Percentiles rank a stretch among this genome's conserved stretches.
These are phyloP conservation scores for Penicillium fuscoglaucum DNA, from an alignment of 2,329 filamentous ascomycete genomes.

Conservation along the genomic window DNA sequence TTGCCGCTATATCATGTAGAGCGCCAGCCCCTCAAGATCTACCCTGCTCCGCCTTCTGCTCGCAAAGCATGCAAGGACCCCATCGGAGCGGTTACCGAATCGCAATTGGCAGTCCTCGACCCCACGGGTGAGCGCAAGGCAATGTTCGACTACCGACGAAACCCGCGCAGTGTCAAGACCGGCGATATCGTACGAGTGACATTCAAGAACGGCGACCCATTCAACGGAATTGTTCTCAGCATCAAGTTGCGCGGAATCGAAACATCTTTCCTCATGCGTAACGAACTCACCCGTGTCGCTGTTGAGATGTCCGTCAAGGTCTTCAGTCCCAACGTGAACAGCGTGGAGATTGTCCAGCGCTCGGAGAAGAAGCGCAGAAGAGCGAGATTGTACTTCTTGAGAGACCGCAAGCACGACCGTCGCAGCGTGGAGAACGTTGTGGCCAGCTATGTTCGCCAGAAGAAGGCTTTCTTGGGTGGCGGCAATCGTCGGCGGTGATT, in stretches of 20 bases:
- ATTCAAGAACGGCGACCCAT: conserved; percentile 81
- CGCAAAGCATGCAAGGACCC: conserved; percentile 56
- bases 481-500: conserved; percentile 22
- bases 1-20: conserved; percentile 23
- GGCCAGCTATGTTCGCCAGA: conserved; percentile 60
- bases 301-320: conserved; percentile 99
- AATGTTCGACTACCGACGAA: conserved; percentile 72
- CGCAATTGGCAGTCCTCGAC: conserved; percentile 75
- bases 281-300: conserved; percentile 79
- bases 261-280: conserved; percentile 81
- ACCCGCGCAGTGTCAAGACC: conserved; percentile 74
- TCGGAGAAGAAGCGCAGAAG: conserved; percentile 79
- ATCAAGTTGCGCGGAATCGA: conserved; percentile 87
- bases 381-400: conserved; percentile 87
- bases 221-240: conserved; percentile 82
- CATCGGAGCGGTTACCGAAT: conserved; percentile 63
- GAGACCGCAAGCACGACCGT: conserved; percentile 82
- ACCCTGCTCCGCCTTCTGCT: conserved; percentile 49
- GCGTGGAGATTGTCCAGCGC: conserved; percentile 91
- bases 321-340: conserved; percentile 83
- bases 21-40: conserved; percentile 54
- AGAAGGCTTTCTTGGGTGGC: conserved; percentile 46
- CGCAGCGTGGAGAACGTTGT: conserved; percentile 82
- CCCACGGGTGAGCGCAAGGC: conserved; percentile 77
- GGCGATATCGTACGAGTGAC: conserved; percentile 93